A percentile compares a stretch with the other conserved stretches of the same genome.
Evolutionary conservation across 257 asterid species (phyloP).

Genomic region (Nicotiana knightiana): DNA sequence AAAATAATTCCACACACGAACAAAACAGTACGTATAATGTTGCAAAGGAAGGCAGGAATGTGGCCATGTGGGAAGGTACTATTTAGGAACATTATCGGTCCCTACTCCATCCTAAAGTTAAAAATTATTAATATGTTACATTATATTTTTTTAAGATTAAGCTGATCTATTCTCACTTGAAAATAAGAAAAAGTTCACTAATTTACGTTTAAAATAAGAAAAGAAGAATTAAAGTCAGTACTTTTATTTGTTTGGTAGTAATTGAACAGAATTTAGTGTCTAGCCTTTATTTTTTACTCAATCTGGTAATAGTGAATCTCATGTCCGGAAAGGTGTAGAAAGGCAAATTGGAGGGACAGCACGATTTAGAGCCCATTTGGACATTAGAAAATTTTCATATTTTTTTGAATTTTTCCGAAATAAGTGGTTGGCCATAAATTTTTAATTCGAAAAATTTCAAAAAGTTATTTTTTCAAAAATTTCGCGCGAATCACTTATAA

Average conservation of each 20-base stretch:
- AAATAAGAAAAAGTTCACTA: background rate
- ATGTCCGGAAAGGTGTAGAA: background rate
- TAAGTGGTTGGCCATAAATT: too few relatives aligned
- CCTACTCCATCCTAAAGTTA: background rate
- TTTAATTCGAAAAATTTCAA: too few relatives aligned
- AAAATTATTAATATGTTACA: background rate
- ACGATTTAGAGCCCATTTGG: background rate
- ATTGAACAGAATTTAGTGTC: background rate
- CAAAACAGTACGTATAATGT: background rate
- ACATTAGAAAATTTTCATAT: too few relatives aligned
- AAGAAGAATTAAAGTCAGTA: background rate
- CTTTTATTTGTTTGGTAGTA: too few relatives aligned
- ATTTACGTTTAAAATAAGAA: background rate
- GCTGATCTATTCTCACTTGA: background rate
- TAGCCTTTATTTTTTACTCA: background rate
- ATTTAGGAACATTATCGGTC: background rate
- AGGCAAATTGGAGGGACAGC: background rate
- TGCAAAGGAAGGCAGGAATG: background rate
- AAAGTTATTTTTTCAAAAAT: too few relatives aligned
- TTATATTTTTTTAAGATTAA: background rate
- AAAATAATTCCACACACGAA: background rate
- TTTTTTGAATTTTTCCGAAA: too few relatives aligned
- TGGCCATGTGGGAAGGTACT: background rate
- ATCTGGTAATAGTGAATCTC: background rate
- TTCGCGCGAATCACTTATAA: too few relatives aligned